phyloP scores from a whole-genome alignment of 163 green algal species.

The Chlorella variabilis region DNA sequence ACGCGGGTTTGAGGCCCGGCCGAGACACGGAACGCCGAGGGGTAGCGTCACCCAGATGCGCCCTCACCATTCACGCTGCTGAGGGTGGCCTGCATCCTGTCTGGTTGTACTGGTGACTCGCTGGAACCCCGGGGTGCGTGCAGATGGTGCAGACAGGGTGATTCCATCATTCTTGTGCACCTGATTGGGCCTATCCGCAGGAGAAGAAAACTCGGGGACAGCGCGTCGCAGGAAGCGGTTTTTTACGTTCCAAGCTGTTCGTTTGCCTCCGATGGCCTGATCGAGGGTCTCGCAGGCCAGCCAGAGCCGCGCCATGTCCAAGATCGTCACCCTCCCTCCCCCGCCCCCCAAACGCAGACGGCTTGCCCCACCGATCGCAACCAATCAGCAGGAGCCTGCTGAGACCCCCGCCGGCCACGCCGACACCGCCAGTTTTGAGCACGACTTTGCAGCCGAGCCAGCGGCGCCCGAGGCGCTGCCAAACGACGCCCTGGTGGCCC shows the following conservation, averaged over 20 bases:
- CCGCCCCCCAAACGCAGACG: neutral
- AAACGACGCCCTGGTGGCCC: conserved; percentile 43
- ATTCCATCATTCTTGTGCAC: too few relatives aligned
- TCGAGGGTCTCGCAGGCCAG: too few relatives aligned
- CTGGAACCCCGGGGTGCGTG: neutral
- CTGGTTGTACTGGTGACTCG: neutral
- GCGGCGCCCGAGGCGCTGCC: neutral
- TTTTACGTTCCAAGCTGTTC: too few relatives aligned
- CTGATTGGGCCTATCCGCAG: too few relatives aligned
- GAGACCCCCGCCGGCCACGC: neutral
- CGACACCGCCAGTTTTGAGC: neutral
- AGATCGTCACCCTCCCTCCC: neutral
- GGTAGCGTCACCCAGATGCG: neutral
- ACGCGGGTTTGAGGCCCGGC: too few relatives aligned
- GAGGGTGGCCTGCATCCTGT: neutral
- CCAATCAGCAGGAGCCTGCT: too few relatives aligned
- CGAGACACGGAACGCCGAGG: too few relatives aligned
- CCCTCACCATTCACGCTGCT: neutral
- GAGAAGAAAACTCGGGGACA: too few relatives aligned
- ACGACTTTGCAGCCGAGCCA: neutral
- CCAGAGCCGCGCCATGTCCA: neutral
- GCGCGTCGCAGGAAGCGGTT: too few relatives aligned
- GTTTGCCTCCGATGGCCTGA: too few relatives aligned
- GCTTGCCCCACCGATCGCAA: neutral
- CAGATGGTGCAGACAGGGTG: too few relatives aligned